Evolutionary conservation across 352 stramenopile species (phyloP).

Genomic region (Phytophthora brassicae): DNA sequence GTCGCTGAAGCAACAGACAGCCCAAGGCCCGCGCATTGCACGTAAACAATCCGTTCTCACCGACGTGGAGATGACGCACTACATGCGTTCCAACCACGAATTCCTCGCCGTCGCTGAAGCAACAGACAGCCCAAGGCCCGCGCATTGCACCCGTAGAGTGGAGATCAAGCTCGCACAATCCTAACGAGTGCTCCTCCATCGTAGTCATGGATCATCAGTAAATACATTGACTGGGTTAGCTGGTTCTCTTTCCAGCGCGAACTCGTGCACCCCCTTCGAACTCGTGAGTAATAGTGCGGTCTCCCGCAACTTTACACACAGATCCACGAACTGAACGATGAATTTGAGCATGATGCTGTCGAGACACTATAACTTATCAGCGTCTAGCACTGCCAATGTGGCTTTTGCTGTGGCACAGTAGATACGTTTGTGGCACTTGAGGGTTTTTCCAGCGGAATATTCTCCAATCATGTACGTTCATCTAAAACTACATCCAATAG

Average conservation of each 20-base stretch:
- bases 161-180: slow-evolving; percentile 47
- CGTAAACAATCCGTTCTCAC: slow-evolving; percentile 79
- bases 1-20: no score
- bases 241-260: no score
- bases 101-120: slow-evolving; percentile 61
- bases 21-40: no score
- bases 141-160: slow-evolving; percentile 71
- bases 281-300: slow-evolving; percentile 61
- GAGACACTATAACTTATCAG: slow-evolving; percentile 47
- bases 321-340: slow-evolving; percentile 69
- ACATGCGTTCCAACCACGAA: slow-evolving; percentile 77
- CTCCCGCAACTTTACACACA: slow-evolving; percentile 56
- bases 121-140: slow-evolving; percentile 72
- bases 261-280: slow-evolving; percentile 80
- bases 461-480: slow-evolving; percentile 29
- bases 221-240: no score
- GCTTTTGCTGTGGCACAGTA: slow-evolving; percentile 76
- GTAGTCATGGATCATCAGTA: not conserved
- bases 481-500: slow-evolving; percentile 52
- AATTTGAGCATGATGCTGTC: slow-evolving; percentile 50
- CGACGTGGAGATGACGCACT: slow-evolving; percentile 77
- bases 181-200: slow-evolving; percentile 12
- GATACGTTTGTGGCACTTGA: slow-evolving; percentile 51
- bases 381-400: slow-evolving; percentile 59
- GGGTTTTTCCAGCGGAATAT: slow-evolving; percentile 53